Conservation (phyloP, 305 asterid genomes). For the Withania somnifera region DNA sequence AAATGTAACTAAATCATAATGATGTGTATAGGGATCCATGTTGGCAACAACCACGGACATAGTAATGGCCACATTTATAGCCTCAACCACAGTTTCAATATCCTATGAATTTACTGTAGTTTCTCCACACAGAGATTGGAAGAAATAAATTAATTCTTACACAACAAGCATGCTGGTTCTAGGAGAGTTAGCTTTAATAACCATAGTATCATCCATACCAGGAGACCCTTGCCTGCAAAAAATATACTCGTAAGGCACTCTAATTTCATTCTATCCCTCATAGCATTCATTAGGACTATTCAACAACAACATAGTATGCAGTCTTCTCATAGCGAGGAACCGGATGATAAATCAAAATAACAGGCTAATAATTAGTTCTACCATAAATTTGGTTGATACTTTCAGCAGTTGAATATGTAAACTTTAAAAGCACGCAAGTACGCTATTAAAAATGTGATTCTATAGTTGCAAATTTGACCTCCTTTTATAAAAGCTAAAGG, state of each 20-base stretch:
- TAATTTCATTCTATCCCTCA: conserved; percentile 89
- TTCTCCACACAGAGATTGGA: conserved; percentile 81
- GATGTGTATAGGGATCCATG: too few species aligned
- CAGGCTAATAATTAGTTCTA: conserved; percentile 41
- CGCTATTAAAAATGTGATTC: too few species aligned
- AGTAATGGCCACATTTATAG: conserved; percentile 48
- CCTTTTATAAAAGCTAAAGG: too few species aligned
- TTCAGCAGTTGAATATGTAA: conserved; percentile 44
- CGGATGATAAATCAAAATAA: conserved; percentile 58
- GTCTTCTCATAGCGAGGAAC: conserved; percentile 66
- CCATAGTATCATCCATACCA: conserved; percentile 35
- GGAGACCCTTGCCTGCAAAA: conserved; percentile 76
- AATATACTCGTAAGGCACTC: conserved; percentile 74
- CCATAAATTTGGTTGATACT: conserved; percentile 57
- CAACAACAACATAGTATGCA: conserved; percentile 76
- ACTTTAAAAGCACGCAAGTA: too few species aligned
- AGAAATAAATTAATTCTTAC: conserved; percentile 79
- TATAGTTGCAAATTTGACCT: too few species aligned
- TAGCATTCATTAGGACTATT: conserved; percentile 79
- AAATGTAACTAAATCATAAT: too few species aligned
- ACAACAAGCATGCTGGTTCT: conserved; percentile 79
- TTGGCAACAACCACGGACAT: too few species aligned
- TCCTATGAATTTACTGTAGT: conserved; percentile 90
- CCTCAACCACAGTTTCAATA: conserved; percentile 74
- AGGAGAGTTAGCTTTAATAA: conserved; percentile 29